phyloP scores from a whole-genome alignment of 2,329 filamentous ascomycete genomes.

The Penicillium rolfsii region DNA sequence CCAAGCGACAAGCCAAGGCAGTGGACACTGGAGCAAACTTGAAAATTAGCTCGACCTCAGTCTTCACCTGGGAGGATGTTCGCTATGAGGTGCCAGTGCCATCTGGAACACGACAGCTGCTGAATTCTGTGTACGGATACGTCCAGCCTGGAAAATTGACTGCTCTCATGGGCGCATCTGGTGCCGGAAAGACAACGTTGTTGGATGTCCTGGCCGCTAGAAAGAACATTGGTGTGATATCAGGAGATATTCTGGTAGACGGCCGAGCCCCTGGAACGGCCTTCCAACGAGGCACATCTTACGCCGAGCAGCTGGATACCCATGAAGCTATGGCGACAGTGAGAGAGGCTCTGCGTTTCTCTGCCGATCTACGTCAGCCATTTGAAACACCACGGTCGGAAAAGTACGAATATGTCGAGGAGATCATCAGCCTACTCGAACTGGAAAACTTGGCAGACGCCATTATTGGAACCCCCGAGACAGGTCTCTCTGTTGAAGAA shows the following conservation, averaged over 20 bases:
- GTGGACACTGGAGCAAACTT: slow-evolving; percentile 49
- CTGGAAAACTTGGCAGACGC: slow-evolving; percentile 69
- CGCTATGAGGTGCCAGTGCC: slow-evolving; percentile 55
- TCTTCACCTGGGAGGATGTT: slow-evolving; percentile 58
- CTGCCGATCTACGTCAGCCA: slow-evolving; percentile 65
- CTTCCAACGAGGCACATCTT: slow-evolving; percentile 67
- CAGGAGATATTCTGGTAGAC: slow-evolving; percentile 66
- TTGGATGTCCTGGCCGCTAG: slow-evolving; percentile 73
- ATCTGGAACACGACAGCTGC: slow-evolving; percentile 49
- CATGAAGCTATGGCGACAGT: slow-evolving; percentile 66
- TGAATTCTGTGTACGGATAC: slow-evolving; percentile 54
- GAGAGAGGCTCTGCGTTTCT: slow-evolving; percentile 68
- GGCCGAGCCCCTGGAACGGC: slow-evolving; percentile 60
- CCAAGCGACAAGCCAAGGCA: slow-evolving; percentile 40
- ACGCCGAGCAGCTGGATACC: slow-evolving; percentile 68
- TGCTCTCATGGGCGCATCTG: slow-evolving; percentile 58
- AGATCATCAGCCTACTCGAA: slow-evolving; percentile 66
- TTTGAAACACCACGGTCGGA: slow-evolving; percentile 60
- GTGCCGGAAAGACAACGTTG: slow-evolving; percentile 84
- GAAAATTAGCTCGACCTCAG: slow-evolving; percentile 57
- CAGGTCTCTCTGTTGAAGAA: slow-evolving; percentile 61
- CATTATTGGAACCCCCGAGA: slow-evolving; percentile 64
- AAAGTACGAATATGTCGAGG: slow-evolving; percentile 68
- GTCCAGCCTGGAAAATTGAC: slow-evolving; percentile 55
- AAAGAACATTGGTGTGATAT: slow-evolving; percentile 67